These are phyloP conservation scores for Colletotrichum scovillei DNA, from an alignment of 2,329 filamentous ascomycete species.

Conservation along the genomic window DNA sequence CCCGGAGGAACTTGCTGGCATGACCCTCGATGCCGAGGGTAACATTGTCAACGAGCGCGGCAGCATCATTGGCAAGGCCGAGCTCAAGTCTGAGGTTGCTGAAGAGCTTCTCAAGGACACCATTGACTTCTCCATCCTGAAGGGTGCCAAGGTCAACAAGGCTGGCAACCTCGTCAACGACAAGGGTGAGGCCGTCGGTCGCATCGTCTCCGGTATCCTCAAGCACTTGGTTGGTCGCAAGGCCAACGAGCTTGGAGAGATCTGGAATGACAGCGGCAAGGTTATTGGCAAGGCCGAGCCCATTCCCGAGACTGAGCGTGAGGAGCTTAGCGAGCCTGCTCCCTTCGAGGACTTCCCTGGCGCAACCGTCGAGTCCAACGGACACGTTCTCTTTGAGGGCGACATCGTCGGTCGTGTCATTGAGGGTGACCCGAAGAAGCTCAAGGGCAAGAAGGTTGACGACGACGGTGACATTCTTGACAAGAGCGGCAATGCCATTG, in stretches of 20 bases:
- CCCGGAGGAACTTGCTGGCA: slow-evolving; percentile 47
- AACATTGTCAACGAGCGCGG: slow-evolving; percentile 50
- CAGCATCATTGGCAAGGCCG: slow-evolving; percentile 48
- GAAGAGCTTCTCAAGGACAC: slow-evolving; percentile 43
- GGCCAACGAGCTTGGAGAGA: slow-evolving; percentile 73
- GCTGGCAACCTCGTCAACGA: slow-evolving; percentile 67
- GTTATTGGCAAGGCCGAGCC: slow-evolving; percentile 75
- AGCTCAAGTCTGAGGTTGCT: slow-evolving; percentile 44
- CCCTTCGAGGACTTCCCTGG: slow-evolving; percentile 71
- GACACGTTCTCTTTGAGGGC: slow-evolving; percentile 62
- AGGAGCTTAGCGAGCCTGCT: slow-evolving; percentile 57
- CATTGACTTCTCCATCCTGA: slow-evolving; percentile 61
- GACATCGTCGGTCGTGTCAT: slow-evolving; percentile 70
- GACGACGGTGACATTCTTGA: slow-evolving; percentile 77
- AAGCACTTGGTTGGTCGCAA: slow-evolving; percentile 73
- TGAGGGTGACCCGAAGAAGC: slow-evolving; percentile 72
- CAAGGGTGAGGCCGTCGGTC: slow-evolving; percentile 67
- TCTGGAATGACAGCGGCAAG: slow-evolving; percentile 78
- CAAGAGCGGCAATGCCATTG: slow-evolving; percentile 73
- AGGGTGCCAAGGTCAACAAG: slow-evolving; percentile 69
- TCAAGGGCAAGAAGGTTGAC: slow-evolving; percentile 75
- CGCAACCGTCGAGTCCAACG: slow-evolving; percentile 64
- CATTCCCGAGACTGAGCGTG: slow-evolving; percentile 66
- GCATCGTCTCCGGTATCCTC: slow-evolving; percentile 71
- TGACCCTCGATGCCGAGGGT: slow-evolving; percentile 49